Evolutionary conservation across 192 early-diverging fungal genomes (phyloP), one percentile per base, ranked within the genome.

Genomic region (Dimargaris verticillata): DNA sequence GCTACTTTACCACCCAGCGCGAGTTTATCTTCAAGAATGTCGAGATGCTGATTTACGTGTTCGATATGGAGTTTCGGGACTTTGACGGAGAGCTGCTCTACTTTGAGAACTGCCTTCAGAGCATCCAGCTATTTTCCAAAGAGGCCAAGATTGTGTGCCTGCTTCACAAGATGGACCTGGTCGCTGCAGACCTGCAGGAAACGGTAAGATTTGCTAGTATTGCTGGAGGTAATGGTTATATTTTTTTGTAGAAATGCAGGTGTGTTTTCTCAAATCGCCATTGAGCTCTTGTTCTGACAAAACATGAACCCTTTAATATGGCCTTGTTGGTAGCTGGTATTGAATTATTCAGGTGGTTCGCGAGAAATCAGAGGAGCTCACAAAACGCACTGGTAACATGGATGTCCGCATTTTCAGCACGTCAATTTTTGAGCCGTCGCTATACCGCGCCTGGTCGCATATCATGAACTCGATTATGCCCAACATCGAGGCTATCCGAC

Each of bases 1-100:
- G 88, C 70, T 99, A 94, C 70, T 84, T 96, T 75, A 81, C 85
- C 7, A 81, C 88, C 44, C 88, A 95, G 55, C 76, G 87, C 57
- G 93, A 99, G 60, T 88, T 89, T 64, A 93, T 99, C 52, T 99
- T 99, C 70, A 83, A 88, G 48, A 93, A 95, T 71, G 95, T 99
- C 4, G 92, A 99, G 72, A 92, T 99, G n/a, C 79, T 99, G 18
- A 98, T 98, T 64, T 98, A 95, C 64, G 93, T 98, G 59, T 96
- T 98, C 74, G 93, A 97, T 72, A 81, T 95, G 44, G 95, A 95
- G 72, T 87, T 83, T 38, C 77, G 88, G 28, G 92, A 95, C 62
- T 77, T 82, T 51, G 90, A 95, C 65, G 85, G 87, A 68, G 95
- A 98, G 68, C 79, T 96, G 75, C 70, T 80, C 48, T 88, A 94